These are phyloP conservation scores for Tulasnella sp. DNA, from an alignment of 768 basidiomycete species.

Conservation along the genomic window DNA sequence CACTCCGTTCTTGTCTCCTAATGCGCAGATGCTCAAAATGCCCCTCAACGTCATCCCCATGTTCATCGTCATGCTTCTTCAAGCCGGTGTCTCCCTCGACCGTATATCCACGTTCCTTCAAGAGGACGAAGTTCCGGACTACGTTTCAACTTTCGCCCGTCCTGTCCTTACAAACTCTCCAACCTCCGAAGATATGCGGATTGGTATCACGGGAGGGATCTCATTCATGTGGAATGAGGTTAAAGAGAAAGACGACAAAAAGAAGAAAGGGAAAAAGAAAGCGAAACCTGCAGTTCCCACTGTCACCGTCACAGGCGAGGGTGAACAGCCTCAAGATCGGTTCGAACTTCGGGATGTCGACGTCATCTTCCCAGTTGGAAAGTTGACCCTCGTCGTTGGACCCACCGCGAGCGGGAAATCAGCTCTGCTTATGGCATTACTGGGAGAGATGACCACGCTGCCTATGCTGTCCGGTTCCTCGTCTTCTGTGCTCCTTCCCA, in stretches of 20 bases:
- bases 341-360: conserved; percentile 43
- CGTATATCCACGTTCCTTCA: conserved; percentile 56
- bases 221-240: conserved; percentile 54
- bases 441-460: conserved; percentile 56
- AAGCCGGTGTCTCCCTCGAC: conserved; percentile 53
- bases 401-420: conserved; percentile 56
- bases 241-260: conserved; percentile 21
- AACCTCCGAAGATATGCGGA: conserved; percentile 20
- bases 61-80: conserved; percentile 65
- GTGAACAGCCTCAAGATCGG: conserved; percentile 20
- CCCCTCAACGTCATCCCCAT: conserved; percentile 73
- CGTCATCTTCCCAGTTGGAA: conserved; percentile 43
- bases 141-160: conserved; percentile 52
- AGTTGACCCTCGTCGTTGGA: conserved; percentile 48
- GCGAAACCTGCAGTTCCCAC: neutral
- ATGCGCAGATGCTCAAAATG: conserved; percentile 12
- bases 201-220: conserved; percentile 41
- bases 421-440: conserved; percentile 29
- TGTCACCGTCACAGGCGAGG: neutral
- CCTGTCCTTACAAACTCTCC: conserved; percentile 20
- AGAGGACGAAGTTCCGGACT: conserved; percentile 58
- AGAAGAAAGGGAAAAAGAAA: neutral
- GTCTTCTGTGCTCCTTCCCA: conserved; percentile 47
- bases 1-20: neutral
- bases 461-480: conserved; percentile 24